Conservation (phyloP, 345 rosid species). For the Reutealis trisperma region DNA sequence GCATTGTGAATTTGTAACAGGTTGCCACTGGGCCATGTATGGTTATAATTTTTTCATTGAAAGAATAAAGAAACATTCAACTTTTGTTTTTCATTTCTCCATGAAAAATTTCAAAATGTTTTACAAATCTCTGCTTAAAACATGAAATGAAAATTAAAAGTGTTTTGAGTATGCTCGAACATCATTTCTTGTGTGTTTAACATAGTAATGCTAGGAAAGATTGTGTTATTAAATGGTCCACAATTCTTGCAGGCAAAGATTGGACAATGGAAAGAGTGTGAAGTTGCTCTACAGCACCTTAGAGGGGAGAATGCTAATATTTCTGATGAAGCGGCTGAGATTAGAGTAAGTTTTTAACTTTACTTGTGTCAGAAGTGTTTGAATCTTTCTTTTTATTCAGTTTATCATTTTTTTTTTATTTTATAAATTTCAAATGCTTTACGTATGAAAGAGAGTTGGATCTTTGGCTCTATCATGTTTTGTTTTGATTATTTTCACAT, state of each 20-base stretch:
- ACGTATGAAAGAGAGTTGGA: background rate
- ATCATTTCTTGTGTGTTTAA: background rate
- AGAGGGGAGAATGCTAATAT: slow-evolving; percentile 52
- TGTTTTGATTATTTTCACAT: background rate
- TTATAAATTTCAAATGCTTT: background rate
- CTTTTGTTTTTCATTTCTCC: background rate
- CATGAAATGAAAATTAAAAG: background rate
- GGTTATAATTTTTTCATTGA: background rate
- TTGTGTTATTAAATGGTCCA: background rate
- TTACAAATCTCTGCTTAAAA: background rate
- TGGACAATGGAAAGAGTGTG: slow-evolving; percentile 48
- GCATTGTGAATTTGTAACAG: background rate
- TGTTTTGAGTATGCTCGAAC: background rate
- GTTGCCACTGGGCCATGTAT: background rate
- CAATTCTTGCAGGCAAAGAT: slow-evolving; percentile 45
- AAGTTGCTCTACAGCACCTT: slow-evolving; percentile 47
- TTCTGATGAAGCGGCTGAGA: slow-evolving; percentile 56
- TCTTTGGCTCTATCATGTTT: background rate
- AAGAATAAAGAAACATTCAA: background rate
- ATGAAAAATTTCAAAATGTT: background rate
- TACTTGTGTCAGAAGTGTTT: background rate
- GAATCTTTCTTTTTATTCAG: background rate
- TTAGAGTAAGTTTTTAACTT: slow-evolving; percentile 42
- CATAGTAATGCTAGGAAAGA: background rate
- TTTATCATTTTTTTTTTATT: too few species aligned